Evolutionary conservation across 164 flowering plant genomes (phyloP), one percentile per base, ranked within the genome.

Genomic region (Dillenia turbinata): DNA sequence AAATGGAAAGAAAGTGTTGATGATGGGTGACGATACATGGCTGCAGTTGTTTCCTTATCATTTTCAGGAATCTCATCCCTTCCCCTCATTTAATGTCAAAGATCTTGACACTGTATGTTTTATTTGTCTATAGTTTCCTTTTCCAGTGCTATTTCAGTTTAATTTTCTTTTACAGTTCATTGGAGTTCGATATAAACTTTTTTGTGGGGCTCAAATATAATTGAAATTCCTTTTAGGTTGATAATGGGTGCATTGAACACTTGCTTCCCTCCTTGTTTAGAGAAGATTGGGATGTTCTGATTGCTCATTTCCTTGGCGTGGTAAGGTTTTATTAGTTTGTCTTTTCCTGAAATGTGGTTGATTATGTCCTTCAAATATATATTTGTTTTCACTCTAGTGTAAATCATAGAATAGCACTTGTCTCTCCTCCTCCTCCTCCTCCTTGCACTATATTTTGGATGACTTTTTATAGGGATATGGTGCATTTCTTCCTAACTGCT

Each of bases 21-120:
- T 93, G 95, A 90, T 93, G 98, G 98, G 98, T 46, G 98, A 95
- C 74, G 99, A 95, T 70, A 95, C 97, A 44, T 95, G 99, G 99
- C 54, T 78, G 68, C 99, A 89, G 68, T 73, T 89, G 71, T 95
- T 92, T 75, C 99, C 99, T 44, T 62, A 86, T 64, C 99, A 89
- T 79, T 95, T 95, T 72, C 70, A 73, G 48, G 79, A 66, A 71
- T 76, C 96, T 48, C 88, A 77, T 71, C 97, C 99, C 15, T 95
- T 70, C 64, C 99, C 97, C 26, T 95, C 99, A 44, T 92, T 95
- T 51, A 95, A 91, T 78, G 97, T 95, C 59, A 95, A 89, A 79
- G 99, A 95, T 79, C 97, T 95, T 61, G 66, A 95, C 63, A 89
- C 99, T 59, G 99, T 94, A 79, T 52, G 73, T 46, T 8, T 63